These are phyloP conservation scores for Sporodiniella umbellata DNA, from an alignment of 371 early-diverging fungal genomes.

Conservation along the genomic window DNA sequence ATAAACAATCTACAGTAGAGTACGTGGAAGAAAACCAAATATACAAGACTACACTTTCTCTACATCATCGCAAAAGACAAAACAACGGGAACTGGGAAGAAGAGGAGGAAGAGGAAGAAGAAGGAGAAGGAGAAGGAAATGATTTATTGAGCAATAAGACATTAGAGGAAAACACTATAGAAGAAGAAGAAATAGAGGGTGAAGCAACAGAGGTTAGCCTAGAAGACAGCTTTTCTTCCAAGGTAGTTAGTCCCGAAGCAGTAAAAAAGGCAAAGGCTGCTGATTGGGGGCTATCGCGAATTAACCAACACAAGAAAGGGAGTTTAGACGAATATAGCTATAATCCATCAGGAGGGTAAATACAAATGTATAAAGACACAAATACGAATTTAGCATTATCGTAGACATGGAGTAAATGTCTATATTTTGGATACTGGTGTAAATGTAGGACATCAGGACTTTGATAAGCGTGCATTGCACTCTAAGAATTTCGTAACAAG, in stretches of 20 bases:
- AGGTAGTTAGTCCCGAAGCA: too few species aligned
- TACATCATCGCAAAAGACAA: background rate
- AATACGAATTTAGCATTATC: background rate
- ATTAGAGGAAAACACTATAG: too few species aligned
- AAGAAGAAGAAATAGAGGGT: too few species aligned
- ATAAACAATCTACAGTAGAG: slow-evolving; percentile 31
- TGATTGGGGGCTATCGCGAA: slow-evolving; percentile 61
- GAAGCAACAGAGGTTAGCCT: too few species aligned
- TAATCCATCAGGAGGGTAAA: slow-evolving; percentile 49
- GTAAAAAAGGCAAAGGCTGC: slow-evolving; percentile 28
- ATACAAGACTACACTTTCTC: slow-evolving; percentile 17
- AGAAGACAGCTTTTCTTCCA: too few species aligned
- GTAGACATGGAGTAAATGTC: slow-evolving; percentile 55
- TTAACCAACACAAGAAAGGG: slow-evolving; percentile 39
- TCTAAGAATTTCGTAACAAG: slow-evolving; percentile 56
- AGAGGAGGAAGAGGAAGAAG: background rate
- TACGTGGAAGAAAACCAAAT: slow-evolving; percentile 52
- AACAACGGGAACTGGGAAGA: background rate
- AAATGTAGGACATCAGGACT: slow-evolving; percentile 65
- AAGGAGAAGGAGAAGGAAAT: background rate
- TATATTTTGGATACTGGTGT: slow-evolving; percentile 78
- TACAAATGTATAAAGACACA: background rate
- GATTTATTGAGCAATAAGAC: too few species aligned
- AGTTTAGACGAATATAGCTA: slow-evolving; percentile 37
- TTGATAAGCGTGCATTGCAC: slow-evolving; percentile 71